Base-by-base conservation (phyloP, 192 early-diverging fungal genomes). In the Coemansia sp. region DNA sequence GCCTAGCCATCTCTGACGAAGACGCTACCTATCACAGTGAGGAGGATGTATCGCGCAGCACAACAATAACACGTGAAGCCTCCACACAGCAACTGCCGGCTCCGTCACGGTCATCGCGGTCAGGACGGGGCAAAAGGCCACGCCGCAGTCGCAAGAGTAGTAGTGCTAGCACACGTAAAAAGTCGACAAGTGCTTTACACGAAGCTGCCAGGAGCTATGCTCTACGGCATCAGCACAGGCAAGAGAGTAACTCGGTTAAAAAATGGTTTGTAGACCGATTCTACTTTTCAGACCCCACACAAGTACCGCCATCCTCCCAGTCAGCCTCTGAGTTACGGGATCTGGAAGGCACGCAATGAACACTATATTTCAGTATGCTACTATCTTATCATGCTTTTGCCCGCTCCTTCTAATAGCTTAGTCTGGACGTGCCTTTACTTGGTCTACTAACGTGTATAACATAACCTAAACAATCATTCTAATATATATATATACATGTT, bases 251-350 rank as follows among this genome's bases (percentile, higher is more conserved):
- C 25, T 63, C 70, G 1, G 67, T 78, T 9, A 73, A 73, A 57
- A 69, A 67, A 41, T 78, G 76, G 76, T 78, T 78, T 59, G 56
- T 69, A 24, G 70, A 78, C 60, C 70, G 71, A 18, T 78, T 78
- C 67, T 78, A 78, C 64, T 78, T 78, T 64, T 27, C 76, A 1
- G 76, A 78, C 26, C 76, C 76, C 0, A 78, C 76, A 2, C 76
- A 78, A 27, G 70, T 78, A 19, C 76, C 76, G 41, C 76, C 76
- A 1, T 72, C 76, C 19, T 38, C 54, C 41, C 58, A 69, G 12
- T 27, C 65, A 21, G n/a, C 23, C 8, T 55, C 62, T 56, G 69
- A 78, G 47, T 62, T 67, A n/a, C 76, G 61, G 49, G 64, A 73
- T 47, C 48, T 68, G 26, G 66, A 65, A 26, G 32, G 9, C 26